phyloP scores from a whole-genome alignment of 371 early-diverging fungal genomes.

The Mucor mucedo region DNA sequence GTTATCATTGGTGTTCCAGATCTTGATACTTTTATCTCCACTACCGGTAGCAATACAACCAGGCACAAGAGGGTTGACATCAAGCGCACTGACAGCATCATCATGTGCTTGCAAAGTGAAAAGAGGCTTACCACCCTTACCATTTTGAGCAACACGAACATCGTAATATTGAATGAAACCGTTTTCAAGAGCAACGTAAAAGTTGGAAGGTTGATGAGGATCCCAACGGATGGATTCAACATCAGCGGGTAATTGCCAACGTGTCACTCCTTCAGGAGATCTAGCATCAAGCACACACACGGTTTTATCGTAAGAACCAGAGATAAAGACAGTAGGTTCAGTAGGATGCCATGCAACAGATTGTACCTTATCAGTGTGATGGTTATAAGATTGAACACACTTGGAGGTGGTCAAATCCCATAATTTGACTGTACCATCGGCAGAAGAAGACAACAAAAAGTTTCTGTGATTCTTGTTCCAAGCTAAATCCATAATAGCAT shows the following conservation, averaged over 20 bases:
- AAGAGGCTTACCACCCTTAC: conserved; percentile 59
- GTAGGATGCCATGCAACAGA: conserved; percentile 89
- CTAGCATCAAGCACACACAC: conserved; percentile 89
- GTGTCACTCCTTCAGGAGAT: conserved; percentile 66
- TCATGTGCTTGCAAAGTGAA: conserved; percentile 95
- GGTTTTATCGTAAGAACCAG: conserved; percentile 90
- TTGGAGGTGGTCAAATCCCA: conserved; percentile 87
- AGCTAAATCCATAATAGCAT: conserved; percentile 90
- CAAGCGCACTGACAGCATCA: conserved; percentile 84
- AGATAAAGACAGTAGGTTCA: conserved; percentile 83
- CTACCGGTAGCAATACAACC: conserved; percentile 93
- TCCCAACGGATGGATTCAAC: conserved; percentile 94
- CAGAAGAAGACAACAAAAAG: conserved; percentile 89
- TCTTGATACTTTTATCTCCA: conserved; percentile 86
- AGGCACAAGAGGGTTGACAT: conserved; percentile 76
- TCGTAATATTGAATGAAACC: conserved; percentile 91
- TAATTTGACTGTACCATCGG: conserved; percentile 95
- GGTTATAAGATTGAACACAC: conserved; percentile 77
- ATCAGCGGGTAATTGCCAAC: conserved; percentile 78
- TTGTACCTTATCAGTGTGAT: conserved; percentile 90
- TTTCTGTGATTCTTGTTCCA: conserved; percentile 91
- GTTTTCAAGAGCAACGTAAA: conserved; percentile 85
- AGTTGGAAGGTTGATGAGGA: conserved; percentile 73
- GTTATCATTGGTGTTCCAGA: conserved; percentile 85
- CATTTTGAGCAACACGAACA: conserved; percentile 61